Base-by-base conservation (phyloP, 2,329 filamentous ascomycete species). In the Diaporthe vaccinii region DNA sequence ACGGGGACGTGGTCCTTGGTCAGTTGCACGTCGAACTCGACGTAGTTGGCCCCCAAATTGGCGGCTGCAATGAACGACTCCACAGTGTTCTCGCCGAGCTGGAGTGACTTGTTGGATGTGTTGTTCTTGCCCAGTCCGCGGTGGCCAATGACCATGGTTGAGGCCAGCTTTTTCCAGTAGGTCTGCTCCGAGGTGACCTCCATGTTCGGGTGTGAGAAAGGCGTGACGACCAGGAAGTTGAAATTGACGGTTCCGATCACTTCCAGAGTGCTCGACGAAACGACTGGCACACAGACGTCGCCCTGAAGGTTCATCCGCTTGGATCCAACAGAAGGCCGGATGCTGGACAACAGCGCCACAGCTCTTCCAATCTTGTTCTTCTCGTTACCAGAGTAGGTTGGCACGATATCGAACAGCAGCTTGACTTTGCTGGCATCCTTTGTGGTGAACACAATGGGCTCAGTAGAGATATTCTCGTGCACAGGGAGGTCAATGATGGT, bases 1-100 rank as follows among this genome's bases (percentile, higher is more conserved):
- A 99, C 96, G 0, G 97, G 97, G 1, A 99, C 95, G 80, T 97
- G 95, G 82, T 99, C 97, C 82, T 99, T 99, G n/a, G 97, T 99
- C 53, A 99, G 87, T 82, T 99, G 97, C 0, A 99, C 97, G 82
- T 99, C 97, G 80, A 94, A 93, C 79, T 93, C 91, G 62, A 93
- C 91, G 79, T 93, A 93, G 74, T 93, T 90, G 4, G 91, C 97
- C 12, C 97, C 97, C 70, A 99, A 85, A 79, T 98, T 98, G 58
- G 96, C 96, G 2, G 97, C 97, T 3, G 96, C 95, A 81, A 98
- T 98, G 84, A 99, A 99, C 0, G 97, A 98, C 74, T 93, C 94
- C 36, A 99, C 89, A 0, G 97, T 99, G 83, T 99, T 99, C 84
- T 99, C 97, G 76, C 97, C 97, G 1, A 99, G 88, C 82, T 99